Evolutionary conservation across 306 rosid species (phyloP).

Genomic region (Vigna unguiculata): DNA sequence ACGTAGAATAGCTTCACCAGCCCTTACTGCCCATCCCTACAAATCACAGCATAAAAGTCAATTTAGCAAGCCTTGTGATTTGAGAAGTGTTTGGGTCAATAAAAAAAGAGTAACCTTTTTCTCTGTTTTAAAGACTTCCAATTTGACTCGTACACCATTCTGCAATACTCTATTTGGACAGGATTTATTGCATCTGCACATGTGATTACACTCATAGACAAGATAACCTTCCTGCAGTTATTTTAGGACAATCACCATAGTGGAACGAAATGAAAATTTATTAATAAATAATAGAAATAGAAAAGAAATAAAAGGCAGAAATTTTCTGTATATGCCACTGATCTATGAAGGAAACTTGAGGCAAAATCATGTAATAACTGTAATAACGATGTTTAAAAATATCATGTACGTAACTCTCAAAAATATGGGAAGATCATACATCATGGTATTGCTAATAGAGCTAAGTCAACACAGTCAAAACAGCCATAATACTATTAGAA

Average conservation of each 20-base stretch:
- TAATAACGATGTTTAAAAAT: conserved; percentile 7
- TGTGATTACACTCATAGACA: conserved; percentile 87
- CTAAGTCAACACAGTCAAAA: conserved; percentile 24
- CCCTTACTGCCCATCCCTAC: conserved; percentile 97
- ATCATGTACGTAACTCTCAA: conserved; percentile 4
- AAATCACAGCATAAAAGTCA: conserved; percentile 47
- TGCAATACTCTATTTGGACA: conserved; percentile 95
- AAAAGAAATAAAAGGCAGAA: conserved; percentile 3
- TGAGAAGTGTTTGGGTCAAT: conserved; percentile 28
- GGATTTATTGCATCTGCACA: conserved; percentile 81
- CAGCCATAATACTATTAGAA: conserved; percentile 9
- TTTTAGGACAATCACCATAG: conserved; percentile 38
- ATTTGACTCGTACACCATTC: conserved; percentile 87
- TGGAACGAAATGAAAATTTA: conserved; percentile 29
- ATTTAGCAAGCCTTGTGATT: conserved; percentile 30
- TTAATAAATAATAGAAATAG: conserved; percentile 25
- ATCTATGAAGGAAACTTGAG: conserved; percentile 10
- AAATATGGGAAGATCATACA: conserved; percentile 27
- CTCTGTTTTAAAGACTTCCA: conserved; percentile 89
- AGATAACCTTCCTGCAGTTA: conserved; percentile 95
- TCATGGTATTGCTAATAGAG: conserved; percentile 23
- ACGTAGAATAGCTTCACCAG: conserved; percentile 83
- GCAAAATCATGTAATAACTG: conserved; percentile 13
- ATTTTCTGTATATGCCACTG: conserved; percentile 12
- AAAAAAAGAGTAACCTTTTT: conserved; percentile 62